phyloP scores from a whole-genome alignment of 176 grass and related monocot species.

The Olyra latifolia region DNA sequence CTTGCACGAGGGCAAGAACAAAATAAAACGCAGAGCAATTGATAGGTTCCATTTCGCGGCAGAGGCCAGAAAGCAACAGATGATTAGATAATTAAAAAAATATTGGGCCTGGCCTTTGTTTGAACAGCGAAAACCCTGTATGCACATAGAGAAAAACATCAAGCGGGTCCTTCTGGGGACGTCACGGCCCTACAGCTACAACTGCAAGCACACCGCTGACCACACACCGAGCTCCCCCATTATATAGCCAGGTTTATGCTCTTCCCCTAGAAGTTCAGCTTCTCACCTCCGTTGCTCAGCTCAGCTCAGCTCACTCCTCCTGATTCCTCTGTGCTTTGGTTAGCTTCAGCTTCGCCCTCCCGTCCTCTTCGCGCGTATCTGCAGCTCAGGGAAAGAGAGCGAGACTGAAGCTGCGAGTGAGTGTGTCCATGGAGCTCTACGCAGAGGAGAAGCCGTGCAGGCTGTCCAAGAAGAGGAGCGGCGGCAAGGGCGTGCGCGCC shows the following conservation, averaged over 20 bases:
- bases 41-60: conserved; percentile 7
- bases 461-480: conserved; percentile 62
- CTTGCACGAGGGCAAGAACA: conserved; percentile 9
- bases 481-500: conserved; percentile 29
- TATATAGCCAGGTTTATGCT: conserved; percentile 38
- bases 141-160: conserved; percentile 20
- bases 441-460: conserved; percentile 66
- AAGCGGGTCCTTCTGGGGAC: conserved; percentile 21
- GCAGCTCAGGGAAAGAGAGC: neutral
- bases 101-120: neutral
- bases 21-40: conserved; percentile 1
- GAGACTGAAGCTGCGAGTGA: too few relatives aligned
- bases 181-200: conserved; percentile 3
- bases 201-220: neutral
- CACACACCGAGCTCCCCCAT: conserved; percentile 5
- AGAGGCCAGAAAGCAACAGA: neutral
- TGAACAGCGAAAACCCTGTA: conserved; percentile 45
- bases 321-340: neutral
- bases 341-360: too few relatives aligned
- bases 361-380: neutral
- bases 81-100: neutral
- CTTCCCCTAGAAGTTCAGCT: neutral
- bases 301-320: neutral
- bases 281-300: neutral
- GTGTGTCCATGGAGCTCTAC: conserved; percentile 57